These are phyloP conservation scores for Phaeolepiota aurea DNA, from an alignment of 768 basidiomycete genomes.

Conservation along the genomic window DNA sequence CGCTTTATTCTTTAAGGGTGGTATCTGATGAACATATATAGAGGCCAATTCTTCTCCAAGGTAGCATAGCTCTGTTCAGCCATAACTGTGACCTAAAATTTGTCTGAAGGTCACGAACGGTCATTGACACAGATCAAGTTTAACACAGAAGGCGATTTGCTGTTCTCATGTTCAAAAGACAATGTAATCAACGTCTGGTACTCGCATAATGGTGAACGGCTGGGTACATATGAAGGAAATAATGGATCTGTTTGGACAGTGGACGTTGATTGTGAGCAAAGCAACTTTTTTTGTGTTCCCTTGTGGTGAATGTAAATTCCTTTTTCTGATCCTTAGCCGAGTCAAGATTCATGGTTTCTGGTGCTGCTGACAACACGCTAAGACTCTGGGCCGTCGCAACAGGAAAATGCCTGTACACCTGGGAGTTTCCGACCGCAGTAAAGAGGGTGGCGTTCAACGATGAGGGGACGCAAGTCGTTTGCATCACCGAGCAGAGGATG, in stretches of 20 bases:
- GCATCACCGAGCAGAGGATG: slow-evolving; percentile 97
- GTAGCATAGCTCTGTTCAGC: slow-evolving; percentile 17
- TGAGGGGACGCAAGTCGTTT: slow-evolving; percentile 75
- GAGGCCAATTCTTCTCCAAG: slow-evolving; percentile 74
- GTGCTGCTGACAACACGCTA: slow-evolving; percentile 90
- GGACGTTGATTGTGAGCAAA: slow-evolving; percentile 82
- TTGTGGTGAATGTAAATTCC: not conserved
- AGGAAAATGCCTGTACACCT: slow-evolving; percentile 88
- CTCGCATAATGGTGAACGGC: slow-evolving; percentile 92
- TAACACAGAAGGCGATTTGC: slow-evolving; percentile 91
- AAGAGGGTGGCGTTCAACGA: slow-evolving; percentile 92
- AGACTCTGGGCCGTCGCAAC: slow-evolving; percentile 84
- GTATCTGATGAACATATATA: slow-evolving; percentile 23
- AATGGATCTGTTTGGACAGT: slow-evolving; percentile 97
- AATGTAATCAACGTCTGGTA: slow-evolving; percentile 94
- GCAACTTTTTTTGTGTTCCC: slow-evolving; percentile 1
- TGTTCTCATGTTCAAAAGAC: slow-evolving; percentile 96
- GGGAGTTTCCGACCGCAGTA: slow-evolving; percentile 98
- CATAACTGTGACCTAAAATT: slow-evolving; percentile 3
- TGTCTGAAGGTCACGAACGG: slow-evolving; percentile 80
- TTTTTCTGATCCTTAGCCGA: slow-evolving; percentile 38
- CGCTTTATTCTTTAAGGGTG: too few relatives aligned
- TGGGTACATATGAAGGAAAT: slow-evolving; percentile 94
- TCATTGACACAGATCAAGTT: slow-evolving; percentile 97
- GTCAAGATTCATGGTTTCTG: slow-evolving; percentile 81